Percentiles rank a stretch among this genome's conserved stretches.
Evolutionary conservation across 306 rosid genomes (phyloP).

Genomic region (Rosa persica): DNA sequence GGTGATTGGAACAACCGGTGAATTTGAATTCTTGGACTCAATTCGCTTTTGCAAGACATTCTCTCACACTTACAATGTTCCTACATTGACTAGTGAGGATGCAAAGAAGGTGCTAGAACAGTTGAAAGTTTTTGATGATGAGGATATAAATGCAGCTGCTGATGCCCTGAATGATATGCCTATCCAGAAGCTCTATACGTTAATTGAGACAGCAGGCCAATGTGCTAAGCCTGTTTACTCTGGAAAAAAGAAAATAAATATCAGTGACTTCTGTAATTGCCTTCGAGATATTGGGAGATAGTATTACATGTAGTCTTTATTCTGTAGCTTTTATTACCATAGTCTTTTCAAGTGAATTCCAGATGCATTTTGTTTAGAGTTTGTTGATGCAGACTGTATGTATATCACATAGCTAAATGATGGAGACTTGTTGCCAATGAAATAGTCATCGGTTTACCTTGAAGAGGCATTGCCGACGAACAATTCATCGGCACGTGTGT

Average conservation of each 20-base stretch:
- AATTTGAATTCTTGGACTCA: slow-evolving; percentile 73
- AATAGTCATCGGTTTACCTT: too few relatives aligned
- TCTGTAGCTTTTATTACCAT: neutral
- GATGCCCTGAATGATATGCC: slow-evolving; percentile 83
- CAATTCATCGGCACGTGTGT: too few relatives aligned
- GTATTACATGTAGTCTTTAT: neutral
- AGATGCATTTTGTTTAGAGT: neutral
- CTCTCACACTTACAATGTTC: slow-evolving; percentile 79
- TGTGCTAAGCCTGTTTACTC: slow-evolving; percentile 84
- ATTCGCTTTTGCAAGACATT: slow-evolving; percentile 71
- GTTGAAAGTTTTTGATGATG: slow-evolving; percentile 72
- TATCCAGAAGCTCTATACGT: slow-evolving; percentile 83
- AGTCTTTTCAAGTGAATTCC: neutral
- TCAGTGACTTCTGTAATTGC: slow-evolving; percentile 73
- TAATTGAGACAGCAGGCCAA: slow-evolving; percentile 93
- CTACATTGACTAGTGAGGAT: slow-evolving; percentile 60
- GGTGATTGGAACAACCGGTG: slow-evolving; percentile 90
- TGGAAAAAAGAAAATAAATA: slow-evolving; percentile 66
- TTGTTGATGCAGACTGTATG: neutral
- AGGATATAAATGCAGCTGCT: slow-evolving; percentile 77
- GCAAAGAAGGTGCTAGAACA: slow-evolving; percentile 79
- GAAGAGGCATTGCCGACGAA: too few relatives aligned
- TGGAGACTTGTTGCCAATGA: too few relatives aligned
- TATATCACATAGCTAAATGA: too few relatives aligned
- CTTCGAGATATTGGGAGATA: slow-evolving; percentile 67